Evolutionary conservation across 805 yeast species (phyloP).

Genomic region (Yarrowia porcina): DNA sequence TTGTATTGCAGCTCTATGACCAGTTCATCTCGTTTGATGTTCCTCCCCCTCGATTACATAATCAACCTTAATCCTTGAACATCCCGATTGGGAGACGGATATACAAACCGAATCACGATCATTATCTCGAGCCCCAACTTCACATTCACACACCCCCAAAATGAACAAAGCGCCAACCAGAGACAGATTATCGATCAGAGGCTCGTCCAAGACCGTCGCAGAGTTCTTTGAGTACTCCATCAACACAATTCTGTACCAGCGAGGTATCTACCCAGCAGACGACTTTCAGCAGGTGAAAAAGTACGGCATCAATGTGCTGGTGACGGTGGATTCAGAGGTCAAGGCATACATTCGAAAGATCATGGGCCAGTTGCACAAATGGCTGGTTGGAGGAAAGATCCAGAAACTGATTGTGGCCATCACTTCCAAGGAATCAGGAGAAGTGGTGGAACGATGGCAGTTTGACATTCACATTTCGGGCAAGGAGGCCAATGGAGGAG

Average conservation of each 20-base stretch:
- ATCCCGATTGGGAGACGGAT: slow-evolving; percentile 10
- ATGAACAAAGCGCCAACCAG: slow-evolving; percentile 38
- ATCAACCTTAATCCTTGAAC: not conserved
- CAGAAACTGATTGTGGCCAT: slow-evolving; percentile 68
- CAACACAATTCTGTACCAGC: slow-evolving; percentile 76
- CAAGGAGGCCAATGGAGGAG: not conserved
- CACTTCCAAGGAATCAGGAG: slow-evolving; percentile 62
- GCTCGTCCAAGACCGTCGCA: slow-evolving; percentile 72
- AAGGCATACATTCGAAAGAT: slow-evolving; percentile 63
- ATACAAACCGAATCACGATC: slow-evolving; percentile 8
- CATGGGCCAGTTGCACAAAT: slow-evolving; percentile 62
- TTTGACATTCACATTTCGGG: slow-evolving; percentile 54
- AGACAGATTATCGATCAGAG: slow-evolving; percentile 61
- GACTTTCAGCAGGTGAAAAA: slow-evolving; percentile 75
- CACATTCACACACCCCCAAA: too few relatives aligned
- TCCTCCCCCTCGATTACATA: not conserved
- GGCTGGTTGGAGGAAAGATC: slow-evolving; percentile 71
- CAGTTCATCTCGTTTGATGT: not conserved
- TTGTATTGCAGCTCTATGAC: too few relatives aligned
- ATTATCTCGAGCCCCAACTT: not conserved
- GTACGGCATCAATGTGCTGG: slow-evolving; percentile 72
- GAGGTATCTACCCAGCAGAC: slow-evolving; percentile 86
- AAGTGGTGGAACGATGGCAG: slow-evolving; percentile 82
- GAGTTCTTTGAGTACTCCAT: slow-evolving; percentile 84
- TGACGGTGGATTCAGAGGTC: slow-evolving; percentile 73